These are phyloP conservation scores for Monosporozyma siamensis DNA, from an alignment of 805 yeast species.

Conservation along the genomic window DNA sequence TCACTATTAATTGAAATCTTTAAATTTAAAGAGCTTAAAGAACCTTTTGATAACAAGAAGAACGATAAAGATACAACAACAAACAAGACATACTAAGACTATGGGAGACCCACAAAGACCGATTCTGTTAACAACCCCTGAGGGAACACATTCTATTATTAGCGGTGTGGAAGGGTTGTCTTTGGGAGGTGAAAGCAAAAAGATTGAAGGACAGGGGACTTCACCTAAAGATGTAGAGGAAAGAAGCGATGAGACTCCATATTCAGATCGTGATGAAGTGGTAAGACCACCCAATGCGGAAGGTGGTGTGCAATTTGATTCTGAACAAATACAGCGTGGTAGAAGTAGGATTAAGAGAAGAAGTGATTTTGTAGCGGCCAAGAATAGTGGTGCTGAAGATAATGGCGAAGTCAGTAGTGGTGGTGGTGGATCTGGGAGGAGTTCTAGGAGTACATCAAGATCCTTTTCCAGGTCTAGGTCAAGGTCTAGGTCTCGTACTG, in stretches of 20 bases:
- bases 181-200: not conserved
- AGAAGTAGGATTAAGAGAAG: slow-evolving; percentile 22
- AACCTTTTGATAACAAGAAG: not conserved
- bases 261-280: not conserved
- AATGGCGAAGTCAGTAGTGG: too few relatives aligned
- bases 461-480: slow-evolving; percentile 7
- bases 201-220: not conserved
- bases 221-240: too few relatives aligned
- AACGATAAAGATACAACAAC: not conserved
- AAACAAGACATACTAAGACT: not conserved
- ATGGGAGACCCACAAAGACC: not conserved
- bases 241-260: not conserved
- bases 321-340: slow-evolving; percentile 24
- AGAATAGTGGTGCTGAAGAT: slow-evolving; percentile 1
- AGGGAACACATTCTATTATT: not conserved
- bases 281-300: not conserved
- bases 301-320: slow-evolving; percentile 21
- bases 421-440: slow-evolving; percentile 3
- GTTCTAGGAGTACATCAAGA: slow-evolving; percentile 7
- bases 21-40: too few relatives aligned
- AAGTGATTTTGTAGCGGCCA: slow-evolving; percentile 4
- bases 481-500: slow-evolving; percentile 23
- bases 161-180: not conserved
- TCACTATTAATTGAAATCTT: too few relatives aligned
- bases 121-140: not conserved